A percentile compares a stretch with the other conserved stretches of the same genome.
Evolutionary conservation across 257 asterid genomes (phyloP).

Genomic region (Rauvolfia tetraphylla): DNA sequence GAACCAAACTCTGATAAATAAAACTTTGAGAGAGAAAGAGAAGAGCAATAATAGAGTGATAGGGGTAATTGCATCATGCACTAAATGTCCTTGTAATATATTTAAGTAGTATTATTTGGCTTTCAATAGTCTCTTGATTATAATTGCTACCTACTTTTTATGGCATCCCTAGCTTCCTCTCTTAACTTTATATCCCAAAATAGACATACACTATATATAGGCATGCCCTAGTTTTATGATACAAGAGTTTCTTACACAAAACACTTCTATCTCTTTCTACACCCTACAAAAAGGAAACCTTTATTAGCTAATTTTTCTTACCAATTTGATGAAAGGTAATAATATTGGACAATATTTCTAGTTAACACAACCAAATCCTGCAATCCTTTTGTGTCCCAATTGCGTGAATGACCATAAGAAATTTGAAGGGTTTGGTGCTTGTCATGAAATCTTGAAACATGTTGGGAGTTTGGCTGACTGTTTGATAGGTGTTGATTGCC

Average conservation of each 20-base stretch:
- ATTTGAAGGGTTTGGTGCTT: background rate
- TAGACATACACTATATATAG: too few relatives aligned
- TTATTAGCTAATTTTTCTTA: background rate
- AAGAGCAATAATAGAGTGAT: too few relatives aligned
- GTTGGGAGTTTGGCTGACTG: constrained; percentile 10
- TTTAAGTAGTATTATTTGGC: background rate
- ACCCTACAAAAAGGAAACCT: background rate
- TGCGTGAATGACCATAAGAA: background rate
- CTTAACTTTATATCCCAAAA: background rate
- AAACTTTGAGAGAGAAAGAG: too few relatives aligned
- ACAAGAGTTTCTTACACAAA: too few relatives aligned
- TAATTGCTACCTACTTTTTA: background rate
- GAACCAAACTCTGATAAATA: too few relatives aligned
- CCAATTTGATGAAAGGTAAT: background rate
- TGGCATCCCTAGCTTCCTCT: background rate
- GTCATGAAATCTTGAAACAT: constrained; percentile 16
- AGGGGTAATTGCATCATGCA: background rate
- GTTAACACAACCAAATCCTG: background rate
- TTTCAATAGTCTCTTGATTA: background rate
- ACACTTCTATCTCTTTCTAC: background rate
- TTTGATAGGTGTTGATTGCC: constrained; percentile 9
- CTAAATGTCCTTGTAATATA: background rate
- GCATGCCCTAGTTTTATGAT: too few relatives aligned
- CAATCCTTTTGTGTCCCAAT: background rate
- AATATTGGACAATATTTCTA: background rate